Evolutionary conservation across 805 yeast species (phyloP), one percentile per base, ranked within the genome.

Genomic region (Tetrapisispora iriomotensis): DNA sequence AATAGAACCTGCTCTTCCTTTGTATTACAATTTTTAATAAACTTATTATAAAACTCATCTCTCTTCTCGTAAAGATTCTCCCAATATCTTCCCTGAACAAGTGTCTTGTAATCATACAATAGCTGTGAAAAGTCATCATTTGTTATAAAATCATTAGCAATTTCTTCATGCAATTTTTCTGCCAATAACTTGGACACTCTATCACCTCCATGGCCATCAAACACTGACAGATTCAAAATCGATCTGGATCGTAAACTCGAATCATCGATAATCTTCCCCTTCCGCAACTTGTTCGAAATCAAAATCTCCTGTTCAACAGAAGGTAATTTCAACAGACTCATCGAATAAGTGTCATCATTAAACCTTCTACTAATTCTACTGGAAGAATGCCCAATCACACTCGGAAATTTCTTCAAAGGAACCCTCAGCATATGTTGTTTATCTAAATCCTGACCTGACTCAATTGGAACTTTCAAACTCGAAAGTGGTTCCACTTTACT

Each of bases 171-270:
- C 23, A 92, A 65, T 39, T 76, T 65, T 3, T 67, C 60, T 17
- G 69, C 62, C 10, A 88, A 64, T 51, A 71, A 82, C 19, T 66
- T 69, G 34, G 87, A 70, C 50, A 95, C 84, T 19, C 38, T 23
- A 19, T 68, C 70, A 18, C 95, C 94, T 7, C 97, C 98, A 62
- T 92, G 98, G 8, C 98, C 98, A 62, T 92, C 98, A 59, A 83
- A 87, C 1, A 92, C 71, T 34, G 76, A 75, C 51, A 84, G 78
- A 47, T 75, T 76, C 62, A 90, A 82, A 15, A 79, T 76, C 1
- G 60, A 45, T 24, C 57, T 38, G 20, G 60, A 45, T 25, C 57
- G 39, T 23, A 51, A 44, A 20, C 50, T 41, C 29, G 28, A 23
- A 41, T 42, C 29, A 28, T 46, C 46, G 4, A 27, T 6, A 27